Conservation (phyloP, 2,329 filamentous ascomycete genomes). For the Calonectria naviculata region DNA sequence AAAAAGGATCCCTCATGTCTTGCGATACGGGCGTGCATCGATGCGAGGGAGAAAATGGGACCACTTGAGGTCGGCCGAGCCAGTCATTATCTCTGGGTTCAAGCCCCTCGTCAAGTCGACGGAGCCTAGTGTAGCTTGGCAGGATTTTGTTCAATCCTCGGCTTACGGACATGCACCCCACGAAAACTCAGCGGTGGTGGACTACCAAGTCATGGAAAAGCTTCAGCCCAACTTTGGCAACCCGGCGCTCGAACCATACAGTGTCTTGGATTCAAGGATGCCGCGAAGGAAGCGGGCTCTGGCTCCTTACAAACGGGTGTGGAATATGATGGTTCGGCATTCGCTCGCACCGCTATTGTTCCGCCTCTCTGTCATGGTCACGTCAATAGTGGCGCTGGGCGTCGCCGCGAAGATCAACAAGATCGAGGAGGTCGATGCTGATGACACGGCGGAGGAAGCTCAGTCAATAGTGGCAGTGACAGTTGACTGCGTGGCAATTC, state of each 20-base stretch:
- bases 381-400: constrained; percentile 84
- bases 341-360: constrained; percentile 88
- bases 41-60: constrained; percentile 67
- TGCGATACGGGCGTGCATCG: constrained; percentile 59
- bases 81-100: constrained; percentile 66
- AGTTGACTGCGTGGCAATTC: constrained; percentile 87
- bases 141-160: constrained; percentile 64
- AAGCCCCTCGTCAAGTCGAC: constrained; percentile 48
- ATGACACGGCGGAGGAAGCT: constrained; percentile 66
- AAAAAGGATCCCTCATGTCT: constrained; percentile 56
- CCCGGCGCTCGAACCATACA: constrained; percentile 46
- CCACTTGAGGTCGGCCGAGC: constrained; percentile 67
- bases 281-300: constrained; percentile 45
- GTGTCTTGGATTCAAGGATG: constrained; percentile 40
- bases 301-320: constrained; percentile 65
- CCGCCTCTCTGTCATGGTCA: constrained; percentile 83
- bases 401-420: constrained; percentile 81
- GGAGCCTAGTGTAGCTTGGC: constrained; percentile 60
- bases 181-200: constrained; percentile 61
- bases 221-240: constrained; percentile 61
- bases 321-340: constrained; percentile 79
- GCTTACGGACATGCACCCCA: constrained; percentile 59
- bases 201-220: constrained; percentile 55
- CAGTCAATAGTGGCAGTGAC: constrained; percentile 91
- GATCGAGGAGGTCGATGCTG: constrained; percentile 60